phyloP scores from a whole-genome alignment of 2,329 filamentous ascomycete species.

The Colletotrichum costaricense region DNA sequence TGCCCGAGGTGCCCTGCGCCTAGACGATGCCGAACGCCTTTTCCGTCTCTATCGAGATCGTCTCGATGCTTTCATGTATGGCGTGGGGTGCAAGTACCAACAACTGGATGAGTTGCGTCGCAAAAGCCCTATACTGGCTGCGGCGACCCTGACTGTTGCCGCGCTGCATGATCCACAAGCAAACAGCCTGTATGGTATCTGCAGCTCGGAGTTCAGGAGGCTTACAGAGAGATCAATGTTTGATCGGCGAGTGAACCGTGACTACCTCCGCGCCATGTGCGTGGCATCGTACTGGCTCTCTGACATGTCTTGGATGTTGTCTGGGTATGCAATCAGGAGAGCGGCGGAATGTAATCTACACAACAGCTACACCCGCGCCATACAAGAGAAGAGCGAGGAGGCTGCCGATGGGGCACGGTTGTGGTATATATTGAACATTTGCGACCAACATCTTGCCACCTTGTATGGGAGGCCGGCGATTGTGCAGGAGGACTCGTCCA shows the following conservation, averaged over 20 bases:
- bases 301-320: slow-evolving; percentile 72
- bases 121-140: slow-evolving; percentile 65
- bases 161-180: slow-evolving; percentile 67
- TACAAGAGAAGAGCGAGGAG: slow-evolving; percentile 52
- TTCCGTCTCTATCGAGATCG: slow-evolving; percentile 62
- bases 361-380: slow-evolving; percentile 53
- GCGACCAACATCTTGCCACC: slow-evolving; percentile 71
- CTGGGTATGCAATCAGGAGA: slow-evolving; percentile 62
- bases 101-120: slow-evolving; percentile 63
- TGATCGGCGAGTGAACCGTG: slow-evolving; percentile 49
- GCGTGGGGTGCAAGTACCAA: slow-evolving; percentile 60
- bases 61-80: slow-evolving; percentile 62
- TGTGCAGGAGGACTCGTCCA: slow-evolving; percentile 67
- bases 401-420: slow-evolving; percentile 65
- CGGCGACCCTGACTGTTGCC: slow-evolving; percentile 66
- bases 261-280: slow-evolving; percentile 69
- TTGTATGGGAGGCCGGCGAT: slow-evolving; percentile 69
- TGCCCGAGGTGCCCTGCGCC: slow-evolving; percentile 52
- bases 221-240: slow-evolving; percentile 60
- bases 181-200: slow-evolving; percentile 62
- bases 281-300: slow-evolving; percentile 73
- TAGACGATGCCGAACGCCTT: slow-evolving; percentile 61
- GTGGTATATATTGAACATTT: slow-evolving; percentile 72
- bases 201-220: slow-evolving; percentile 65
- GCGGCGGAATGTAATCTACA: slow-evolving; percentile 60